Percentiles rank a stretch among this genome's conserved stretches.
phyloP scores from a whole-genome alignment of 2,329 filamentous ascomycete genomes.

The Colletotrichum sp. region DNA sequence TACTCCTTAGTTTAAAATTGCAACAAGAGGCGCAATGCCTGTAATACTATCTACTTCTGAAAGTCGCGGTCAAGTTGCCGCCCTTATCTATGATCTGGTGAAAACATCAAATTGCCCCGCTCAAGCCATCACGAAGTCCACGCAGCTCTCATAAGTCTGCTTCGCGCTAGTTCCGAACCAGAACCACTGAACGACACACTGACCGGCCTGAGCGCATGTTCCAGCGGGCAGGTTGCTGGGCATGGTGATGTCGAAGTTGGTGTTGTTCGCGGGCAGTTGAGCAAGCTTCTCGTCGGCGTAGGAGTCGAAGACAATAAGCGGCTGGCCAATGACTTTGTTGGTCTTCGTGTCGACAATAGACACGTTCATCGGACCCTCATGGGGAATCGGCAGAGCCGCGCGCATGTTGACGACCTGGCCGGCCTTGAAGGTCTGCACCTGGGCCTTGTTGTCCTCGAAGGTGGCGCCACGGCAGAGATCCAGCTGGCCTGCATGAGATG shows the following conservation, averaged over 20 bases:
- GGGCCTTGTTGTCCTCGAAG: constrained; percentile 48
- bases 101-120: background rate
- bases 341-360: constrained; percentile 59
- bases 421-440: constrained; percentile 44
- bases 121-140: constrained; percentile 34
- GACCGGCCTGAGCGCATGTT: constrained; percentile 31
- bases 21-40: background rate
- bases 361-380: constrained; percentile 57
- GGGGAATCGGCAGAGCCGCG: constrained; percentile 46
- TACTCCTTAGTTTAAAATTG: background rate
- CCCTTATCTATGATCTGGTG: background rate
- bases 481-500: constrained; percentile 24
- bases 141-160: constrained; percentile 44
- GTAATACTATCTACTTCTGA: background rate
- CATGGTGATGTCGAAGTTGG: constrained; percentile 45
- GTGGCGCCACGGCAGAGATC: constrained; percentile 53
- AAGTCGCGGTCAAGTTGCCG: background rate
- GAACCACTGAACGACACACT: constrained; percentile 51
- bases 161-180: constrained; percentile 39
- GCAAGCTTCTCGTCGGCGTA: constrained; percentile 54
- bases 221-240: constrained; percentile 30
- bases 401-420: constrained; percentile 49
- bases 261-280: constrained; percentile 45
- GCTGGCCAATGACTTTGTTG: constrained; percentile 55
- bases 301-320: constrained; percentile 58